phyloP scores from a whole-genome alignment of 2,329 filamentous ascomycete species.

The Alternaria gaisen region DNA sequence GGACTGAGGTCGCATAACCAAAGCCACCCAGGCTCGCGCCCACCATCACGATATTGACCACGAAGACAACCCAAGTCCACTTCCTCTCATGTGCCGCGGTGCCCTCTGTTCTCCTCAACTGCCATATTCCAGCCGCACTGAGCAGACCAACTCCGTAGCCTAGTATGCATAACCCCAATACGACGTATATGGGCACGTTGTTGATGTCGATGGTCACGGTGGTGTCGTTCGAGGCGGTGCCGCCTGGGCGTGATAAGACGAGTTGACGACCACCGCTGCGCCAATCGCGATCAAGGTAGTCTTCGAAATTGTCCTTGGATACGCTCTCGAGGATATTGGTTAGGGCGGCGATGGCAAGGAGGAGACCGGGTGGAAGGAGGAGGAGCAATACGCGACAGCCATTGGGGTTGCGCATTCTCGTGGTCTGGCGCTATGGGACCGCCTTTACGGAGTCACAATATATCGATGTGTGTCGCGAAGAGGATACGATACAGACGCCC shows the following conservation, averaged over 20 bases:
- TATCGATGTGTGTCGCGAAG: background rate
- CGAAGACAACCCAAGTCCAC: constrained; percentile 40
- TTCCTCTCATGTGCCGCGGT: constrained; percentile 28
- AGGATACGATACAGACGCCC: background rate
- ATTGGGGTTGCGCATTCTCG: constrained; percentile 32
- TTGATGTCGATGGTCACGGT: constrained; percentile 26
- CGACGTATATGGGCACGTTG: constrained; percentile 23
- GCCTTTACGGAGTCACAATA: background rate
- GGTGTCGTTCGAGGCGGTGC: constrained; percentile 10
- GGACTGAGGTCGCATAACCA: constrained; percentile 32
- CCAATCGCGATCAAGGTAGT: constrained; percentile 20
- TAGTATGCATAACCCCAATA: constrained; percentile 28
- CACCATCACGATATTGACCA: constrained; percentile 24
- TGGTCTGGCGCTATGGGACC: background rate
- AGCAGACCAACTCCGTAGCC: constrained; percentile 31
- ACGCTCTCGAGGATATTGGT: constrained; percentile 40
- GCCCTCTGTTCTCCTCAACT: constrained; percentile 40
- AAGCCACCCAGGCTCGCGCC: constrained; percentile 32
- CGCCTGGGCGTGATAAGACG: constrained; percentile 18
- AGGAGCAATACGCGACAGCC: constrained; percentile 34
- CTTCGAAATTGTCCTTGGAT: constrained; percentile 25
- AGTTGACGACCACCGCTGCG: constrained; percentile 23
- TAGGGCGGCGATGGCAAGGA: constrained; percentile 33
- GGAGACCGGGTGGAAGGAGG: constrained; percentile 31
- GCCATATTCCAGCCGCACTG: constrained; percentile 38